These are phyloP conservation scores for Leavenworthia alabamica DNA, from an alignment of 345 rosid species.

Conservation along the genomic window DNA sequence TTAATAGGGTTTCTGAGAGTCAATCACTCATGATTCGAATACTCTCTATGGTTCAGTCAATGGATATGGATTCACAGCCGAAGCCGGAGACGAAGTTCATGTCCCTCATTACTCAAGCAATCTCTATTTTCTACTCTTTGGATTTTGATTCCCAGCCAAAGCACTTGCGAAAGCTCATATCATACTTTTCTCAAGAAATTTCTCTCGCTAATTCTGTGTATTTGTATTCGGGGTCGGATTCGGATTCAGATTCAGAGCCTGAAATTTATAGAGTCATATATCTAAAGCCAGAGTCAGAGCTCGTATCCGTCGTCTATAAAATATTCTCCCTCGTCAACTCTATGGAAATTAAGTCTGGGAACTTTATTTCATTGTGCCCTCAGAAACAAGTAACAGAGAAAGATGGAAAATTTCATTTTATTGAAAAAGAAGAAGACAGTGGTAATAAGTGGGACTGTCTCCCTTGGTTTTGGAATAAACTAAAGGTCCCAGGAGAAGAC, in stretches of 20 bases:
- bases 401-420: background rate
- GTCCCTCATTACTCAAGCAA: too few species aligned
- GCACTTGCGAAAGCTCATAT: background rate
- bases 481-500: background rate
- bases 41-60: too few species aligned
- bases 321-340: background rate
- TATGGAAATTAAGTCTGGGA: background rate
- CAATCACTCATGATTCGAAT: too few species aligned
- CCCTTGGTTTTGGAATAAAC: background rate
- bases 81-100: too few species aligned
- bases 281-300: background rate
- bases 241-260: too few species aligned
- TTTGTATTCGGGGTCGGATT: background rate
- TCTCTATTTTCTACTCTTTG: too few species aligned
- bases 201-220: background rate
- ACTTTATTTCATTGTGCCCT: background rate
- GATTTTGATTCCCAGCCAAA: too few species aligned
- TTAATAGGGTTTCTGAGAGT: too few species aligned
- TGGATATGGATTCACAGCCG: too few species aligned
- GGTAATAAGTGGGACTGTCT: background rate
- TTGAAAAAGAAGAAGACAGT: too few species aligned
- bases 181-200: background rate
- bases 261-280: background rate
- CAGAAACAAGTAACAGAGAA: accelerated
- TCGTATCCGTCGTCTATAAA: background rate